Evolutionary conservation across 2,329 filamentous ascomycete species (phyloP).

Genomic region (Ophiostoma himal-ulmi): DNA sequence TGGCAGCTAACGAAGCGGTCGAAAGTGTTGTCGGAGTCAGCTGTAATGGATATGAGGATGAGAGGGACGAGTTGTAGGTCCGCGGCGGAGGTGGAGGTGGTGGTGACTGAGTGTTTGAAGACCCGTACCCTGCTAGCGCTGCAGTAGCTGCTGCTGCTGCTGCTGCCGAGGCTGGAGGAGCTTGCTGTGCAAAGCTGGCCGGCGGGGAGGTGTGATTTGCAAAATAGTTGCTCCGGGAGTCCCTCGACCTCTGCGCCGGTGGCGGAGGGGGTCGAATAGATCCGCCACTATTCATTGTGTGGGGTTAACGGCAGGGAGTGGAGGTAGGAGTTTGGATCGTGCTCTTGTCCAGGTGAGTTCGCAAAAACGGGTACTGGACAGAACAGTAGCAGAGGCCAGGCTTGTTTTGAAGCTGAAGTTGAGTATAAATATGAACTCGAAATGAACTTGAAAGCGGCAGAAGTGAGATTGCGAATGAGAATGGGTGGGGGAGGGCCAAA

Average conservation of each 20-base stretch:
- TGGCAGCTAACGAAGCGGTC: slow-evolving; percentile 15
- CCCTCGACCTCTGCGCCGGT: slow-evolving; percentile 17
- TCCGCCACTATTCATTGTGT: slow-evolving; percentile 20
- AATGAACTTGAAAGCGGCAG: neutral
- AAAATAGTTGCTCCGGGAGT: slow-evolving; percentile 48
- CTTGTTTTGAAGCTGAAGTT: neutral
- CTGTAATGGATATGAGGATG: slow-evolving; percentile 19
- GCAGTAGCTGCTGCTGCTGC: slow-evolving; percentile 10
- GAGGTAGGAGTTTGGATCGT: neutral
- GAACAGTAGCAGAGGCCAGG: neutral
- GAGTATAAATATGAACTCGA: neutral
- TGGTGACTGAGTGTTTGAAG: slow-evolving; percentile 2
- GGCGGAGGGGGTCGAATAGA: slow-evolving; percentile 20
- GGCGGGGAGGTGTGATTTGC: slow-evolving; percentile 42
- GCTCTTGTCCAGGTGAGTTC: neutral
- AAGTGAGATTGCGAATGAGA: neutral
- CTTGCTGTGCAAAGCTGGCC: neutral
- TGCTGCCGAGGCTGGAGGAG: neutral
- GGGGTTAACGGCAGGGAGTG: neutral
- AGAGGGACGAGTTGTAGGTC: neutral
- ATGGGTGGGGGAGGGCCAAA: neutral
- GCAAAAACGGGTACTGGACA: neutral
- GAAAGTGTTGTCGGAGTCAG: slow-evolving; percentile 23
- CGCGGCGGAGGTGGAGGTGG: slow-evolving; percentile 19
- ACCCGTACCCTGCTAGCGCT: neutral